These are phyloP conservation scores for Tolypocladium nubicola DNA, from an alignment of 2,329 filamentous ascomycete genomes.

Conservation along the genomic window DNA sequence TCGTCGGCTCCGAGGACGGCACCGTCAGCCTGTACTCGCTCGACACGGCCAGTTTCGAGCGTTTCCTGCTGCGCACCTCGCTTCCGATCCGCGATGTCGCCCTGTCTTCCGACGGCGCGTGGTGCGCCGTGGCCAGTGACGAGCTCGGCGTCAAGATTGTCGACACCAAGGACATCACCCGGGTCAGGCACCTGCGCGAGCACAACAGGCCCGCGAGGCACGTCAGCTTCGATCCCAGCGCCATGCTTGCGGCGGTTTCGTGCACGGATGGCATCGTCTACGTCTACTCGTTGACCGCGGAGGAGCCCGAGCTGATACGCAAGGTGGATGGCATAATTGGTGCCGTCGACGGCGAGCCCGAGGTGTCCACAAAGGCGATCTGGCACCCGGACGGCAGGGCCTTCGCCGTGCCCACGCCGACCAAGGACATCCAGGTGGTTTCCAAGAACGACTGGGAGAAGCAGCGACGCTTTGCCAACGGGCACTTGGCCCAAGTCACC, in stretches of 20 bases:
- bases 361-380: conserved; percentile 61
- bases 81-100: conserved; percentile 79
- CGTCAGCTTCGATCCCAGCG: conserved; percentile 75
- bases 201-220: conserved; percentile 86
- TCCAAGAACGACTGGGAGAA: conserved; percentile 86
- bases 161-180: conserved; percentile 65
- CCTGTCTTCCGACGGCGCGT: conserved; percentile 69
- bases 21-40: conserved; percentile 93
- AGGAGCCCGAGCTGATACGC: conserved; percentile 70
- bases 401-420: conserved; percentile 76
- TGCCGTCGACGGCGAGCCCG: conserved; percentile 60
- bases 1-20: conserved; percentile 87
- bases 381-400: conserved; percentile 96
- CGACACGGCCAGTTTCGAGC: conserved; percentile 61
- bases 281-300: conserved; percentile 70
- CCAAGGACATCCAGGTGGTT: conserved; percentile 73
- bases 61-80: conserved; percentile 73
- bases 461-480: conserved; percentile 67
- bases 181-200: conserved; percentile 69
- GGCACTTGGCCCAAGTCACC: conserved; percentile 76
- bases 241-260: conserved; percentile 65
- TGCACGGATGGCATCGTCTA: conserved; percentile 86
- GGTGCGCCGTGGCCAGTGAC: conserved; percentile 94
- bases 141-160: conserved; percentile 88
- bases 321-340: conserved; percentile 82